Base-by-base conservation (phyloP, 179 eudicot genomes). In the Beta corolliflora region DNA sequence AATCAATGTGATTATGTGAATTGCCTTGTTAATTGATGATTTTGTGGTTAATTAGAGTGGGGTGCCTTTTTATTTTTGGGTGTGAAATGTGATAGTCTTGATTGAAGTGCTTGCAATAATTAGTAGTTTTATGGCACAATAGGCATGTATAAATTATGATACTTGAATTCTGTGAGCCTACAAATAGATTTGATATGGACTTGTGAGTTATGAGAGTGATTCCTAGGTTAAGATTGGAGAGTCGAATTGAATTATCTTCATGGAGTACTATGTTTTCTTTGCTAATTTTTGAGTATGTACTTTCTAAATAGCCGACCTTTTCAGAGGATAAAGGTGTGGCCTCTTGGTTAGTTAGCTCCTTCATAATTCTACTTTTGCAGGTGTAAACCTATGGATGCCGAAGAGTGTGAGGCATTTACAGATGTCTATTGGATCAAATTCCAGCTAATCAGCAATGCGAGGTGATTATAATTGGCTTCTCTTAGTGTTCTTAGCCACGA, bases 361-460 rank as follows among this genome's bases (percentile, higher is more conserved):
- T 21, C 45, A n/a, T 80, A 59, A 73, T 58, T 66, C 29, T 67
- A 21, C 63, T 15, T 29, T 74, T 83, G 77, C 79, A 94, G 98
- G 84, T 93, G 94, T 85, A 91, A 93, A 82, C 98, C 98, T 60
- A 94, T 92, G 98, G 97, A 95, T 81, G 94, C 91, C 70, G 95
- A 95, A 88, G 98, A 92, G 15, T 95, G 98, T 84, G 97, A 91
- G 84, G 83, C 86, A 23, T 95, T 84, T 80, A 93, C 98, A 29
- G 99, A 92, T 79, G 95, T 95, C 29, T 95, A 87, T 81, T 93
- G 99, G 98, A 92, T 95, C 80, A 92, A 94, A 88, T 95, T 93
- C 85, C 61, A 52, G 68, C 89, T 82, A 71, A 85, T 89, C 82
- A 85, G 81, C 85, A 94, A 91, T 79, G 93, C 99, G 66, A 93